A percentile compares a stretch with the other conserved stretches of the same genome.
Evolutionary conservation across 495 filamentous ascomycete genomes (phyloP).

Genomic region (Cairneyella variabilis): DNA sequence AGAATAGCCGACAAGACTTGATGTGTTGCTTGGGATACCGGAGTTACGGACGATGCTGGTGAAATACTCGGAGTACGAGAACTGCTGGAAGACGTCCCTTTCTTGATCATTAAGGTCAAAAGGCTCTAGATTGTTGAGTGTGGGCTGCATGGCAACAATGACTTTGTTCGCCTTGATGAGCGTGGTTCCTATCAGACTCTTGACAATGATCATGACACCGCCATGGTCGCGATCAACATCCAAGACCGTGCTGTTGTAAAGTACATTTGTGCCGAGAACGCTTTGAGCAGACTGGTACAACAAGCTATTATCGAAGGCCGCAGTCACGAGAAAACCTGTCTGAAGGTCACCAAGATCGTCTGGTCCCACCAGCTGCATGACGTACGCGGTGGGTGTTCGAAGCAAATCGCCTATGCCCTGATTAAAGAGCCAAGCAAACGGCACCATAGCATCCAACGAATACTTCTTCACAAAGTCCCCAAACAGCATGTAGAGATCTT

Average conservation of each 20-base stretch:
- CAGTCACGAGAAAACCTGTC: not conserved
- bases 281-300: not conserved
- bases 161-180: constrained; percentile 34
- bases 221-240: not conserved
- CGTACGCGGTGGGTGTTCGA: constrained; percentile 24
- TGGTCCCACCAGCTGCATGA: constrained; percentile 26
- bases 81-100: constrained; percentile 34
- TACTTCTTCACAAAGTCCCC: constrained; percentile 39
- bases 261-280: not conserved
- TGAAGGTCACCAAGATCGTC: constrained; percentile 31
- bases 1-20: too few relatives aligned
- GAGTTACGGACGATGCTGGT: constrained; percentile 20
- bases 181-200: not conserved
- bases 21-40: constrained; percentile 6
- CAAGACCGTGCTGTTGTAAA: constrained; percentile 2
- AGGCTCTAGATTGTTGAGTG: constrained; percentile 28
- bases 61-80: constrained; percentile 38
- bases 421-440: constrained; percentile 3
- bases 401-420: constrained; percentile 23
- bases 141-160: constrained; percentile 41
- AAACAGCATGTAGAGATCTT: constrained; percentile 38
- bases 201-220: not conserved
- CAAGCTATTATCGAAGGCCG: constrained; percentile 9
- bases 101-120: constrained; percentile 39
- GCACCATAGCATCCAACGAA: constrained; percentile 17